Percentiles rank a stretch among this genome's conserved stretches.
phyloP scores from a whole-genome alignment of 495 filamentous ascomycete genomes.

The Penicillium paxilli region DNA sequence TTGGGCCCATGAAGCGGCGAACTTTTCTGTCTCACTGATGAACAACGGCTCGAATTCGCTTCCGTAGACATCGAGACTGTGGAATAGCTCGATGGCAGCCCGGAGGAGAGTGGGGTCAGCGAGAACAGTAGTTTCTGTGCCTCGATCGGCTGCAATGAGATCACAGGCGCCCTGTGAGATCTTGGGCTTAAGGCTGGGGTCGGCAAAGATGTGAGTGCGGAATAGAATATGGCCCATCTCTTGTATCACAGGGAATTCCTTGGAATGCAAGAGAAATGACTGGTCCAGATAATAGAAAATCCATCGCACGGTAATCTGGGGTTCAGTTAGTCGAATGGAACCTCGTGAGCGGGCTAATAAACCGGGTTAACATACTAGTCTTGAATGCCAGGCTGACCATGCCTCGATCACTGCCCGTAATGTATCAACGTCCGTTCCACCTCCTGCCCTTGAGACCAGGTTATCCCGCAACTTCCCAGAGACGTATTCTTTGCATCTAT shows the following conservation, averaged over 20 bases:
- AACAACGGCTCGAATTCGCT: constrained; percentile 77
- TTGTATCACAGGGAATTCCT: constrained; percentile 54
- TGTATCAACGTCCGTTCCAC: constrained; percentile 59
- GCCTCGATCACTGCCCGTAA: constrained; percentile 62
- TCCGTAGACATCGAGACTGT: constrained; percentile 75
- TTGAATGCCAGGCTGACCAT: constrained; percentile 79
- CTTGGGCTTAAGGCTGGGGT: constrained; percentile 49
- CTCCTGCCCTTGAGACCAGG: constrained; percentile 50
- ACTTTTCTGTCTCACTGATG: constrained; percentile 62
- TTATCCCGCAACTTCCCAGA: constrained; percentile 51
- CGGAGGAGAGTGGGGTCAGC: constrained; percentile 58
- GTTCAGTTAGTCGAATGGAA: neutral
- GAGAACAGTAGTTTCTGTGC: constrained; percentile 33
- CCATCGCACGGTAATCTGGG: constrained; percentile 69
- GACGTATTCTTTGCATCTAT: constrained; percentile 64
- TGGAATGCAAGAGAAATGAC: constrained; percentile 75
- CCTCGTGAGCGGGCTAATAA: neutral
- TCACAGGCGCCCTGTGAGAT: constrained; percentile 73
- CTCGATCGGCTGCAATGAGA: constrained; percentile 72
- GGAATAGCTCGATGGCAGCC: constrained; percentile 75
- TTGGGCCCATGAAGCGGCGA: constrained; percentile 64
- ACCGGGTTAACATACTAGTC: constrained; percentile 57
- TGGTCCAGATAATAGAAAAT: constrained; percentile 93
- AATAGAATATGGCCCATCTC: constrained; percentile 60
- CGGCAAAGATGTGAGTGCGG: constrained; percentile 54